These are phyloP conservation scores for Ceratobasidium sp. DNA, from an alignment of 1,284 basidiomycete species.

Conservation along the genomic window DNA sequence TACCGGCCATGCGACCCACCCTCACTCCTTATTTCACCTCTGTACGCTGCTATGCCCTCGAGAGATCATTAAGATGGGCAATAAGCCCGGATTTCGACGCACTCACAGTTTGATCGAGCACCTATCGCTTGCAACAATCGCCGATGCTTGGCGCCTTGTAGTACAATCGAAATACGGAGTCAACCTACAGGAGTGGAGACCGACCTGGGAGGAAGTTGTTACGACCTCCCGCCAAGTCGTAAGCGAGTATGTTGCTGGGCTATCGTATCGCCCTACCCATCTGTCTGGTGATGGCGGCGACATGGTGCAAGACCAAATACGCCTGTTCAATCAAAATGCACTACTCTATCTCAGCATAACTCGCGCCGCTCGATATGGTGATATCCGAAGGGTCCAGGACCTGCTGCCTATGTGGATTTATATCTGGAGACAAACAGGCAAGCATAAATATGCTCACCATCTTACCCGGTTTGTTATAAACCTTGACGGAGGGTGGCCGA, in stretches of 20 bases:
- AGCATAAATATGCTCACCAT: conserved; percentile 58
- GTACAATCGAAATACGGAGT: conserved; percentile 48
- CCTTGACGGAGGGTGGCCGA: conserved; percentile 33
- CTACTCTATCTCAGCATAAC: conserved; percentile 58
- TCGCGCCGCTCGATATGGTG: conserved; percentile 57
- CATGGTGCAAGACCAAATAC: conserved; percentile 55
- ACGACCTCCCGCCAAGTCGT: conserved; percentile 50
- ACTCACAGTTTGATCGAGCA: conserved; percentile 59
- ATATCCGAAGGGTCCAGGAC: conserved; percentile 58
- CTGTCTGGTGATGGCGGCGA: conserved; percentile 51
- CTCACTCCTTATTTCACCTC: conserved; percentile 34
- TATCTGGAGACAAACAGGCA: conserved; percentile 54
- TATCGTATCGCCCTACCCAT: conserved; percentile 9
- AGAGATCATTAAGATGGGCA: conserved; percentile 55
- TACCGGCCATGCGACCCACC: conserved; percentile 32
- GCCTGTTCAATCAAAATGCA: conserved; percentile 54
- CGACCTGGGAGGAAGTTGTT: conserved; percentile 49
- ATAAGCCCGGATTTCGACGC: conserved; percentile 56
- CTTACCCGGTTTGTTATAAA: conserved; percentile 47
- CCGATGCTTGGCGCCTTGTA: conserved; percentile 53
- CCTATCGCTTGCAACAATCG: conserved; percentile 49
- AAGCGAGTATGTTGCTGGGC: conserved; percentile 50
- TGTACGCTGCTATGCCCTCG: conserved; percentile 53
- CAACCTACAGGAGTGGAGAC: conserved; percentile 51
- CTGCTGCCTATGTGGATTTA: conserved; percentile 55